Evolutionary conservation across 1,284 basidiomycete genomes (phyloP), one percentile per base, ranked within the genome.

Genomic region (Malassezia brasiliensis): DNA sequence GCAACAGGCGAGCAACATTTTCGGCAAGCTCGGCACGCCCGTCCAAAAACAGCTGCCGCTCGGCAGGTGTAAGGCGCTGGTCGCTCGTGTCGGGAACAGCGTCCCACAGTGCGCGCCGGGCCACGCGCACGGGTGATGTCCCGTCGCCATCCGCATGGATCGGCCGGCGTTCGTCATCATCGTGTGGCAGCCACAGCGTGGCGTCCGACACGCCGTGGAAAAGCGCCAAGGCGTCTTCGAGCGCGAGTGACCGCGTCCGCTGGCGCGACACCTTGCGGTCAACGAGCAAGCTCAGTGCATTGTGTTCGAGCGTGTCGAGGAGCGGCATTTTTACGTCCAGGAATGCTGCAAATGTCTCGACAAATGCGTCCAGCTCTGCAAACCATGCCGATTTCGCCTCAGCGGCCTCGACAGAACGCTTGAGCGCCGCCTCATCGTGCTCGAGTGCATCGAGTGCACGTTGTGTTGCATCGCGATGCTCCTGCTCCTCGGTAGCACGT

Each of bases 381-480:
- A 69, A 68, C 68, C 69, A 74, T 20, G 60, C 61, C 44, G 56
- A 55, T 34, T 66, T 66, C 14, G 61, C 59, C 31, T 68, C 69
- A 4, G 62, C 50, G 10, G 32, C 54, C 10, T 25, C 62, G 4
- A 69, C 62, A 10, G 62, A 57, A 2, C 36, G 34, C 53, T 70
- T 67, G 50, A 65, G 66, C 32, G 58, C 52, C 38, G 12, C 20
- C 38, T 70, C 65, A 15, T 66, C 68, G 2, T 31, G 46, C 2
- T 62, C 60, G 1, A 74, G 39, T 34, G 39, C 30, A 14, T 51
- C 48, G 9, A 74, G 35, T 20, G 56, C 60, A 7, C 38, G 40
- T 5, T 31, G 34, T 1, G 68, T 51, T 15, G 62, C 61, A 1
- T 39, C 39, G 1, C 61, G 17, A 3, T 64, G 50, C 4, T 47